A percentile compares a stretch with the other conserved stretches of the same genome.
These are phyloP conservation scores for Ceratobasidium sp. DNA, from an alignment of 1,284 basidiomycete genomes.

Conservation along the genomic window DNA sequence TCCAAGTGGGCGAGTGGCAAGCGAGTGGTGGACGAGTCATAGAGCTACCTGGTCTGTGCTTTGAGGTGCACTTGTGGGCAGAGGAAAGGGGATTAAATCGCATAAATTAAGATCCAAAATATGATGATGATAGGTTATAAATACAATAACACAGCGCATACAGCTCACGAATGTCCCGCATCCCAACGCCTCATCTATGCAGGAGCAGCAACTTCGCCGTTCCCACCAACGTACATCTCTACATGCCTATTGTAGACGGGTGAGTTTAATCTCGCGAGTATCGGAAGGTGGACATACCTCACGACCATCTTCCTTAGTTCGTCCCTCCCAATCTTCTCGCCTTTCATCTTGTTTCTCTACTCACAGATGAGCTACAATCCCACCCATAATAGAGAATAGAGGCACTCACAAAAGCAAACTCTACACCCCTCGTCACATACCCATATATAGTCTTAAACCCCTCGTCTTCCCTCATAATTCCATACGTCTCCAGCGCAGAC, in stretches of 20 bases:
- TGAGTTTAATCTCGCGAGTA: too few relatives aligned
- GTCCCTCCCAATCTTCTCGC: constrained; percentile 45
- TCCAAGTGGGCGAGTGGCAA: neutral
- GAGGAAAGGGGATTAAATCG: neutral
- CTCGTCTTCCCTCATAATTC: constrained; percentile 67
- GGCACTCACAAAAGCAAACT: constrained; percentile 68
- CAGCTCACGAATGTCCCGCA: neutral
- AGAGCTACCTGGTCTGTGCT: neutral
- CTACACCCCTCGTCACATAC: constrained; percentile 67
- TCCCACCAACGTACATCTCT: constrained; percentile 52
- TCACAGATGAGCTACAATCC: neutral
- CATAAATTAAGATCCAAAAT: constrained; percentile 5
- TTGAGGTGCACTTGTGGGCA: neutral
- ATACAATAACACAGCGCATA: constrained; percentile 16
- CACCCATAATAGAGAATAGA: constrained; percentile 8
- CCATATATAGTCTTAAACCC: constrained; percentile 73
- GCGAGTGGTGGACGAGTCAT: neutral
- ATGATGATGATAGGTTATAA: neutral
- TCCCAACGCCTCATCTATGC: neutral
- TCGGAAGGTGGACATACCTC: neutral
- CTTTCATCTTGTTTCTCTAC: constrained; percentile 50
- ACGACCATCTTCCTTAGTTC: constrained; percentile 49
- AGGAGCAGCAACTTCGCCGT: constrained; percentile 27
- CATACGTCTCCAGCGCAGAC: constrained; percentile 59
- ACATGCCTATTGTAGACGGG: constrained; percentile 48